phyloP scores from a whole-genome alignment of 768 basidiomycete genomes.

The Chlorophyllum brunneum region DNA sequence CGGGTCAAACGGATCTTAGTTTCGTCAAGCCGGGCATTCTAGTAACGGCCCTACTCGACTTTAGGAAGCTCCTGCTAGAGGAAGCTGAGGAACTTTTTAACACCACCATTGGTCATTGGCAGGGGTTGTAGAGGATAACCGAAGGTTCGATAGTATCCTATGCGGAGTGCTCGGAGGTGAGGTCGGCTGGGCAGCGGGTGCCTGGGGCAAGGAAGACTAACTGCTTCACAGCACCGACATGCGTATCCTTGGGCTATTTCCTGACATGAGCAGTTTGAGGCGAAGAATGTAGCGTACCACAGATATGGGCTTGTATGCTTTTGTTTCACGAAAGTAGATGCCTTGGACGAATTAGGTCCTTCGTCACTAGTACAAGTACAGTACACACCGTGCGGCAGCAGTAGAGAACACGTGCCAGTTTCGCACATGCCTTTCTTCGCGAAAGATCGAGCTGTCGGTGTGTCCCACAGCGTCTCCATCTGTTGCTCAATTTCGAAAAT shows the following conservation, averaged over 20 bases:
- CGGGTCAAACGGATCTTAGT: constrained; percentile 5
- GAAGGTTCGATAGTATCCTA: constrained; percentile 83
- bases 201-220: constrained; percentile 71
- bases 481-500: too few relatives aligned
- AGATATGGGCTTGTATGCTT: constrained; percentile 78
- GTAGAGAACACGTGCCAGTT: too few relatives aligned
- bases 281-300: constrained; percentile 45
- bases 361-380: constrained; percentile 17
- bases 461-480: too few relatives aligned
- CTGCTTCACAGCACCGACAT: constrained; percentile 81
- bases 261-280: neutral
- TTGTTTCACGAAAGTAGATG: constrained; percentile 86
- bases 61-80: constrained; percentile 79
- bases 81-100: constrained; percentile 75
- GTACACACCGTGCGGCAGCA: constrained; percentile 57
- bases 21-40: constrained; percentile 14
- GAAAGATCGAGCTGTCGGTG: too few relatives aligned
- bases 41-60: constrained; percentile 48
- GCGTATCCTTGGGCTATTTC: constrained; percentile 85
- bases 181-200: constrained; percentile 71
- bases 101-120: constrained; percentile 44
- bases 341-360: constrained; percentile 64
- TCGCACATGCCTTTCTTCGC: too few relatives aligned
- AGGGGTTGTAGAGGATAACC: constrained; percentile 24
- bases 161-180: constrained; percentile 82